Conservation (phyloP, 1,284 basidiomycete genomes). For the Apiotrichum sp. region DNA sequence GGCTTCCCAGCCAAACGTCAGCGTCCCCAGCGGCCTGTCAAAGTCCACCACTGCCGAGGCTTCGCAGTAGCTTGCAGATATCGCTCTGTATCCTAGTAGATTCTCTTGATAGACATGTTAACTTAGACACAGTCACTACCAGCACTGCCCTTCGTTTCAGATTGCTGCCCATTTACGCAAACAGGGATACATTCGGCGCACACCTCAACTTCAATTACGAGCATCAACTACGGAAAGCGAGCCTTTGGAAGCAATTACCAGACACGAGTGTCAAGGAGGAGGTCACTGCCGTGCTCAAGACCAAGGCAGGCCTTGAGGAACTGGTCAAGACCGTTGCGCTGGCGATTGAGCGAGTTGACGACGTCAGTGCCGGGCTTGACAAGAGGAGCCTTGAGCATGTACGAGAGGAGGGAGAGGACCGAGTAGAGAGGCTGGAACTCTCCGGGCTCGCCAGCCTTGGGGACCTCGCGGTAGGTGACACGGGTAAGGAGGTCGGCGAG, state of each 20-base stretch:
- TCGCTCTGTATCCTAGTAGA: too few species aligned
- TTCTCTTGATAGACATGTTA: too few species aligned
- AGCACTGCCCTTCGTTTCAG: too few species aligned
- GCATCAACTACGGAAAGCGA: not conserved
- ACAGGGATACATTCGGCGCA: too few species aligned
- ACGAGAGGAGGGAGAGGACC: constrained; percentile 80
- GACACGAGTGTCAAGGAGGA: constrained; percentile 77
- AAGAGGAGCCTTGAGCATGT: constrained; percentile 96
- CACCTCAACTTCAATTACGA: not conserved
- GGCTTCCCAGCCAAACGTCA: too few species aligned
- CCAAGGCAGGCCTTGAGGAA: constrained; percentile 69
- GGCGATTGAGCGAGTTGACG: constrained; percentile 90
- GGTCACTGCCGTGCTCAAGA: constrained; percentile 70
- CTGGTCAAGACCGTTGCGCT: constrained; percentile 87
- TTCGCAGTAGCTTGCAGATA: too few species aligned
- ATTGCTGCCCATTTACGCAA: too few species aligned
- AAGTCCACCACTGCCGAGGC: not conserved
- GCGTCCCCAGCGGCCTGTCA: not conserved
- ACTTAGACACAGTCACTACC: too few species aligned
- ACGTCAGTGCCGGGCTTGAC: constrained; percentile 94
- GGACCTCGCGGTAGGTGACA: constrained; percentile 69
- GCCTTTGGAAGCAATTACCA: constrained; percentile 53
- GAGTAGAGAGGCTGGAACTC: constrained; percentile 78
- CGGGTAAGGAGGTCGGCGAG: constrained; percentile 92
- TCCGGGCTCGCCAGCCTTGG: constrained; percentile 41